Evolutionary conservation across 805 yeast species (phyloP), one percentile per base, ranked within the genome.

Genomic region (Starmerella stigmatis): DNA sequence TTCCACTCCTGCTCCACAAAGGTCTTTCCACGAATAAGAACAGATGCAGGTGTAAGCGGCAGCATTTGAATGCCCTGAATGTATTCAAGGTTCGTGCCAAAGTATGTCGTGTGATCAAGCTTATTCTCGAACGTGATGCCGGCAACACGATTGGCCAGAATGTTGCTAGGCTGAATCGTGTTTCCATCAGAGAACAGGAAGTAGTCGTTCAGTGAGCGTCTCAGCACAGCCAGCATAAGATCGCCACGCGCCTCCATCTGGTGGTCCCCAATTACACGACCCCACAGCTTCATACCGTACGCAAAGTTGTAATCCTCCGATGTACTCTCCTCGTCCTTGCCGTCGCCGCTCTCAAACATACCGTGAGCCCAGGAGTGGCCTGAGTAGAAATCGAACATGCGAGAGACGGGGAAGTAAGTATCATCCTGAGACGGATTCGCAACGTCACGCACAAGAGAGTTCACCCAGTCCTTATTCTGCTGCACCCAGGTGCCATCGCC

Each of bases 291-390:
- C 68, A 81, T 74, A 11, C 76, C 86, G 60, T 79, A 81, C 23
- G 81, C 76, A 53, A 78, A 78, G 58, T 79, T 77, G 61, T 76
- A 76, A 58, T 82, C 92, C 57, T 83, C 92, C 38, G 83, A 75
- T 11, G 81, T 62, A 15, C 81, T 74, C 59, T 80, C 88, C 59
- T 79, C 81, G 57, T 81, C 79, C 55, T 78, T 77, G 39, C 88
- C 88, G 58, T 78, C 85, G 6, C 74, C 75, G 43, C 75, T 68
- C 23, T 69, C 75, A 57, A 73, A 75, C 35, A 82, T 58, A 8
- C 92, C 89, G 48, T 73, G 73, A 3, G 89, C 88, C 84, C 86
- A 82, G 15, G 84, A 76, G 60, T 82, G 92, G 11, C 92, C 89
- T 46, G 69, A 65, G 64, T 60, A 82, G 75, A 79, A 82, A 60